Conservation (phyloP, 805 yeast species). For the Kodamaea jinghongensis region DNA sequence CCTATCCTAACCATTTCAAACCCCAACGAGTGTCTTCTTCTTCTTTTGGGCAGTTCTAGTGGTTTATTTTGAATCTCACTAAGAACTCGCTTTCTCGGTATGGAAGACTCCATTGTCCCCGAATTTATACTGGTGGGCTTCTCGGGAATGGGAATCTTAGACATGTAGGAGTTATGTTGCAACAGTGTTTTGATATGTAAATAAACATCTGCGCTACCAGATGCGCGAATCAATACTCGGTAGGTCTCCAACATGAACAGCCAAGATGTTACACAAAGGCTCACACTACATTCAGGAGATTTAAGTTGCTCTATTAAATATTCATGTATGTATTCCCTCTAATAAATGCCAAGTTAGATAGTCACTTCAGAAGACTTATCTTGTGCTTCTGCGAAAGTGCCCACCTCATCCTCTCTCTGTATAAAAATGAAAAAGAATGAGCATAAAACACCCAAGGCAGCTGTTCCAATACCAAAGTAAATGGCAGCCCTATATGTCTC, state of each 20-base stretch:
- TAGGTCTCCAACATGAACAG: too few relatives aligned
- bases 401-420: conserved; percentile 8
- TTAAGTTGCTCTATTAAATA: too few relatives aligned
- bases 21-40: conserved; percentile 5
- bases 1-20: conserved; percentile 4
- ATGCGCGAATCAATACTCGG: too few relatives aligned
- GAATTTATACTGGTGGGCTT: background rate
- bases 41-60: conserved; percentile 7
- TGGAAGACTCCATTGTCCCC: conserved; percentile 1
- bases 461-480: conserved; percentile 61
- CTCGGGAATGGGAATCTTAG: conserved; percentile 5
- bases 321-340: too few relatives aligned
- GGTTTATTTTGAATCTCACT: conserved; percentile 8
- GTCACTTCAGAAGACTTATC: too few relatives aligned
- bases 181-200: too few relatives aligned
- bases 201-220: too few relatives aligned
- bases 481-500: conserved; percentile 55
- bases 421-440: conserved; percentile 21
- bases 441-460: conserved; percentile 43
- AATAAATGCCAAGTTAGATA: too few relatives aligned
- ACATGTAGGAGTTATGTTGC: background rate
- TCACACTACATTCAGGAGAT: too few relatives aligned
- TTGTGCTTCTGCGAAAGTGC: conserved; percentile 5
- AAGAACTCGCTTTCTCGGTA: conserved; percentile 10
- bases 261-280: too few relatives aligned